Percentiles rank a stretch among this genome's conserved stretches.
Conservation (phyloP, 345 rosid genomes). For the rapeseed (Brassica napus) region Da-Ae NC_063434.1:1571501-1572000, state of each 20-base stretch:
- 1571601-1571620: background rate
- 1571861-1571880: constrained; percentile 30
- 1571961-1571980: constrained; percentile 1
- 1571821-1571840: background rate
- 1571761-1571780: constrained; percentile 29
- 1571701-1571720: constrained; percentile 11
- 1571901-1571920: constrained; percentile 30
- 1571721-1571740: constrained; percentile 25
- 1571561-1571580: constrained; percentile 6
- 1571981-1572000: constrained; percentile 24
- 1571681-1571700: constrained; percentile 24
- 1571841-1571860: background rate
- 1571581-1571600: background rate
- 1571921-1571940: constrained; percentile 25
- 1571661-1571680: background rate
- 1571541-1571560: background rate
- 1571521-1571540: constrained; percentile 3
- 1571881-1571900: constrained; percentile 16
- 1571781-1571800: constrained; percentile 28
- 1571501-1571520: background rate
- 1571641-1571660: background rate
- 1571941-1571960: constrained; percentile 23
- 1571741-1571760: constrained; percentile 19
- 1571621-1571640: constrained; percentile 20
- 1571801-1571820: background rate